Conservation (phyloP, 2,329 filamentous ascomycete species). For the Pestalotiopsis sp. region DNA sequence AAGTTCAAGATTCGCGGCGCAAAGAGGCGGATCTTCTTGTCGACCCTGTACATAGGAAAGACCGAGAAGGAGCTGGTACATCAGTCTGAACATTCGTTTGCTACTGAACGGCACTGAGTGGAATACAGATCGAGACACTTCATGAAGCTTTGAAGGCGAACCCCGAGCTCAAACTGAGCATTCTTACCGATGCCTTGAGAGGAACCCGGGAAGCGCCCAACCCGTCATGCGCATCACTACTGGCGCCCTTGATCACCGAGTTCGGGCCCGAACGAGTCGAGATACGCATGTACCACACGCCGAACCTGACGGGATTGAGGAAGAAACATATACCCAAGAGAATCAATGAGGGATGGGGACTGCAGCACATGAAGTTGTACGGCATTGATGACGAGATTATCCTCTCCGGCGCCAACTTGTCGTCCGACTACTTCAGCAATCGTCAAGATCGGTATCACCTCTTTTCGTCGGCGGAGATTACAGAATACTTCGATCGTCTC, state of each 20-base stretch:
- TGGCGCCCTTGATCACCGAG: slow-evolving; percentile 81
- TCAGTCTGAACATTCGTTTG: neutral
- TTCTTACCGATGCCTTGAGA: slow-evolving; percentile 87
- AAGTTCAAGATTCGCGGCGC: slow-evolving; percentile 87
- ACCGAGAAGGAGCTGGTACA: slow-evolving; percentile 82
- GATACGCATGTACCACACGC: slow-evolving; percentile 97
- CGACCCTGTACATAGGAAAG: slow-evolving; percentile 96
- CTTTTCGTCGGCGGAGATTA: slow-evolving; percentile 77
- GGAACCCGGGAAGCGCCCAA: slow-evolving; percentile 89
- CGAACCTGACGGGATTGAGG: slow-evolving; percentile 84
- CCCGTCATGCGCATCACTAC: slow-evolving; percentile 83
- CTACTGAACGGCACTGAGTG: slow-evolving; percentile 17
- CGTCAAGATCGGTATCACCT: slow-evolving; percentile 94
- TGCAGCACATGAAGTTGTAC: slow-evolving; percentile 99
- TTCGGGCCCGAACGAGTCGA: slow-evolving; percentile 86
- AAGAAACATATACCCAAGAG: slow-evolving; percentile 85
- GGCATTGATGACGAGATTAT: slow-evolving; percentile 95
- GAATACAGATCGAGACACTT: slow-evolving; percentile 70
- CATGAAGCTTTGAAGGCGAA: slow-evolving; percentile 75
- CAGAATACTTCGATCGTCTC: slow-evolving; percentile 80
- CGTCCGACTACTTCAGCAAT: slow-evolving; percentile 93
- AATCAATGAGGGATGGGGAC: slow-evolving; percentile 97
- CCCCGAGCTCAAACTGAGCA: slow-evolving; percentile 77
- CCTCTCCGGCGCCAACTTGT: slow-evolving; percentile 91
- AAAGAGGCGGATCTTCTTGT: slow-evolving; percentile 81